Conservation (phyloP, 352 stramenopile genomes). For the Phytopythium vexans region DNA sequence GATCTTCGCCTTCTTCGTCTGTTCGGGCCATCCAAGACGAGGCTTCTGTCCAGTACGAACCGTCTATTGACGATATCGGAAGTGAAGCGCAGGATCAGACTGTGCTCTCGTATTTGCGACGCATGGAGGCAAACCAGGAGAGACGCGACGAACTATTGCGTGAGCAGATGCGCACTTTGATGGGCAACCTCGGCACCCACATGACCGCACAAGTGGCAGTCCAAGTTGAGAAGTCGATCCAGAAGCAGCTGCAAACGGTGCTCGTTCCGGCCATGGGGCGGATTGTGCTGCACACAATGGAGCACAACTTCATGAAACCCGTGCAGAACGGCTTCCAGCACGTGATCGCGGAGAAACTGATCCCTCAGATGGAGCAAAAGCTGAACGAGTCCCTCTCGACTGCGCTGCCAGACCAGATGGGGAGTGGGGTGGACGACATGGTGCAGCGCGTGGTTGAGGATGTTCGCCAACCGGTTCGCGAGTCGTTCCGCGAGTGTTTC, state of each 20-base stretch:
- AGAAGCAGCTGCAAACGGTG: slow-evolving; percentile 80
- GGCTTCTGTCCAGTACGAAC: slow-evolving; percentile 60
- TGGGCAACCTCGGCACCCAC: slow-evolving; percentile 54
- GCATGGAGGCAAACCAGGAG: slow-evolving; percentile 65
- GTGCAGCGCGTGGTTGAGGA: slow-evolving; percentile 76
- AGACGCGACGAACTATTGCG: slow-evolving; percentile 70
- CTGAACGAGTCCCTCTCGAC: slow-evolving; percentile 56
- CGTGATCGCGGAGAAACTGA: slow-evolving; percentile 65
- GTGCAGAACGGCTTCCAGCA: slow-evolving; percentile 78
- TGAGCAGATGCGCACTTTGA: slow-evolving; percentile 63
- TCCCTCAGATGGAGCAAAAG: slow-evolving; percentile 73
- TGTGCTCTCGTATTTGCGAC: slow-evolving; percentile 53
- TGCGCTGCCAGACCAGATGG: slow-evolving; percentile 57
- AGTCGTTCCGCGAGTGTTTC: slow-evolving; percentile 85
- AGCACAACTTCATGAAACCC: slow-evolving; percentile 88
- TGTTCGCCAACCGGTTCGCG: slow-evolving; percentile 71
- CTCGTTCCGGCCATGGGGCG: slow-evolving; percentile 81
- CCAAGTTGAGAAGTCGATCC: slow-evolving; percentile 81
- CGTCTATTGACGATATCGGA: slow-evolving; percentile 63
- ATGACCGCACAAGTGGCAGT: slow-evolving; percentile 52
- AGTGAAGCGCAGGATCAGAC: slow-evolving; percentile 55
- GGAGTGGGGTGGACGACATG: slow-evolving; percentile 64
- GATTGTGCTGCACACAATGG: slow-evolving; percentile 86
- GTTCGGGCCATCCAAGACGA: slow-evolving; percentile 79
- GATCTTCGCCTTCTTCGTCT: slow-evolving; percentile 77